Evolutionary conservation across 768 basidiomycete genomes (phyloP), one percentile per base, ranked within the genome.

Genomic region (Pleurotus salmoneostramineus): DNA sequence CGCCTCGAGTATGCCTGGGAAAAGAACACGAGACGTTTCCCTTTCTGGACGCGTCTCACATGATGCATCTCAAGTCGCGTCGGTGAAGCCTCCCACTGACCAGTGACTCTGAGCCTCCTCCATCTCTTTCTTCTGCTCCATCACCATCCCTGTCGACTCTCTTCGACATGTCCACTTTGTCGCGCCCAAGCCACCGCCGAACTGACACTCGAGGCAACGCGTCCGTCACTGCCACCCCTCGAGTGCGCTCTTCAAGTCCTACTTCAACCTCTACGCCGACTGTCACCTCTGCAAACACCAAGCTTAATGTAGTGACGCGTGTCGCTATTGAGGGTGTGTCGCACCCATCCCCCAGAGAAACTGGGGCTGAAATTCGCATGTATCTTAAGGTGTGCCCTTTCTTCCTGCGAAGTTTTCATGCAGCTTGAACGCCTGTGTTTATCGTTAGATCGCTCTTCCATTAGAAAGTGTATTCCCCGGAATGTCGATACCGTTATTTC

Each of bases 321-420:
- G 78, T 91, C 34, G 84, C 83, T 21, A 82, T 92, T 50, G 87
- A 90, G 65, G 90, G 89, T 33, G 86, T 83, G 69, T 83, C 84
- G 17, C 87, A 83, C 69, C 52, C 52, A 11, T 55, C 52, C 17
- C 79, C 81, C 56, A 82, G 79, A 1, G 74, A 81, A 46, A 87
- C 89, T 64, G 86, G 83, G 40, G 88, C 82, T 36, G 73, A 81
- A 14, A 81, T 92, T 51, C 85, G 78, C 62, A 84, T 91, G 78
- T 92, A 89, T 71, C 77, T 93, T 62, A 92, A 89, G 77, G 90
- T 88, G 59, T 50, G 62, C 56, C 32, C n/a, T 51, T 36, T 33
- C 12, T 57, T 27, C 34, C 21, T 35, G 21, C 10, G 17, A 48
- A 44, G 17, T 32, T 11, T 56, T 52, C 32, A 37, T 5, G 8